Percentiles rank a stretch among this genome's conserved stretches.
phyloP scores from a whole-genome alignment of 2,329 filamentous ascomycete genomes.

The Sporothrix pseudoabietina region DNA sequence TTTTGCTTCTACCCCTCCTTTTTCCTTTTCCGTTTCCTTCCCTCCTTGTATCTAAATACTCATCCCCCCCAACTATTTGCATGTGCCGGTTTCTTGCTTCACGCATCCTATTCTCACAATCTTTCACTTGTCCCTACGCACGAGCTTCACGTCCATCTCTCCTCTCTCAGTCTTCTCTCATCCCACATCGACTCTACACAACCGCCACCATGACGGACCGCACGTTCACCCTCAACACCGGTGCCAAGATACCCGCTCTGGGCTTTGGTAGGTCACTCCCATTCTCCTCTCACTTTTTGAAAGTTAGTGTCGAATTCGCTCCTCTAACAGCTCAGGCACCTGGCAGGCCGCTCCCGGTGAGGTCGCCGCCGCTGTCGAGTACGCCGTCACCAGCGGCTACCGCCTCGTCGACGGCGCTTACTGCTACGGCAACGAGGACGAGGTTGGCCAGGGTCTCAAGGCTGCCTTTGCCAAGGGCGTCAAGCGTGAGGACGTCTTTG shows the following conservation, averaged over 20 bases:
- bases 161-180: neutral
- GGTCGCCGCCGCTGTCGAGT: slow-evolving; percentile 59
- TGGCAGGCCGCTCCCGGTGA: slow-evolving; percentile 65
- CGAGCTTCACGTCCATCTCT: neutral
- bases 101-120: neutral
- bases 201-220: slow-evolving; percentile 54
- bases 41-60: neutral
- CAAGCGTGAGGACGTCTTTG: slow-evolving; percentile 77
- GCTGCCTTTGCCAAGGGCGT: slow-evolving; percentile 70
- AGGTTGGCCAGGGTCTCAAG: slow-evolving; percentile 76
- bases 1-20: neutral
- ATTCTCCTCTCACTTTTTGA: neutral
- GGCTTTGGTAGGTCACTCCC: slow-evolving; percentile 56
- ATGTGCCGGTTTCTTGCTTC: slow-evolving; percentile 1
- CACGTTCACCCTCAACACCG: slow-evolving; percentile 66
- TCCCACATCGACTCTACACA: neutral
- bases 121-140: neutral
- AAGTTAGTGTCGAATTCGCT: neutral
- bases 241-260: slow-evolving; percentile 63
- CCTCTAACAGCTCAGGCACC: slow-evolving; percentile 51
- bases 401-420: slow-evolving; percentile 70
- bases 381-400: slow-evolving; percentile 61
- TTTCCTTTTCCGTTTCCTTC: neutral
- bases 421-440: slow-evolving; percentile 79
- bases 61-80: neutral